Evolutionary conservation across 768 basidiomycete genomes (phyloP).

Genomic region (Russula lepida): DNA sequence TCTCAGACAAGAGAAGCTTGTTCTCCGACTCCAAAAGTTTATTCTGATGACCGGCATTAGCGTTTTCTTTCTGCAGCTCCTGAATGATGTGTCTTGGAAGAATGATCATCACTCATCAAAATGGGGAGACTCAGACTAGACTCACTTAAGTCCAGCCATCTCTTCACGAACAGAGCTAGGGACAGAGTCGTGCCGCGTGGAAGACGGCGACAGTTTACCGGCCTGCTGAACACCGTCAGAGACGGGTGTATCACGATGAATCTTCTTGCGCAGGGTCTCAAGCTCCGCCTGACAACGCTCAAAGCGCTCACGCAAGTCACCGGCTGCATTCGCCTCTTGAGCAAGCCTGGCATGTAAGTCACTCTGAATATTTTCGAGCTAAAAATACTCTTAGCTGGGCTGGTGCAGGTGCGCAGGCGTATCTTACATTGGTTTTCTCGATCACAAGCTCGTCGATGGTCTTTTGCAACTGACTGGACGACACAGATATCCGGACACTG

Average conservation of each 20-base stretch:
- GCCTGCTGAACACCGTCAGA: conserved; percentile 31
- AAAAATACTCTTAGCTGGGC: not conserved
- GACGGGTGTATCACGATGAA: conserved; percentile 49
- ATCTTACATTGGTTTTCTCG: conserved; percentile 15
- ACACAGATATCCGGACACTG: conserved; percentile 1
- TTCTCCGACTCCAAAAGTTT: conserved; percentile 76
- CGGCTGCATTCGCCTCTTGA: conserved; percentile 9
- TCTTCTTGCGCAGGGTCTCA: conserved; percentile 48
- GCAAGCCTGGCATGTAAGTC: conserved; percentile 4
- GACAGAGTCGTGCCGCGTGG: conserved; percentile 39
- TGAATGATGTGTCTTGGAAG: conserved; percentile 67
- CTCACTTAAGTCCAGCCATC: conserved; percentile 74
- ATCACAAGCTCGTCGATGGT: conserved; percentile 9
- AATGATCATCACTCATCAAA: conserved; percentile 24
- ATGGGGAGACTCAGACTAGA: not conserved
- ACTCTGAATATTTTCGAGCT: conserved; percentile 12
- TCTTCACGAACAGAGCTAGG: conserved; percentile 46
- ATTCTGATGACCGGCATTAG: conserved; percentile 49
- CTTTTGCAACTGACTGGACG: conserved; percentile 2
- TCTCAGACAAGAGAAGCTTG: conserved; percentile 53
- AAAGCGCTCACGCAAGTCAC: conserved; percentile 27
- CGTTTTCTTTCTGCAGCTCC: conserved; percentile 78
- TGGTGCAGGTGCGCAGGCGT: not conserved
- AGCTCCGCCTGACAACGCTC: conserved; percentile 42
- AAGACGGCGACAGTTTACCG: conserved; percentile 25